Conservation (phyloP, 73 alveolate species). For the Tetrahymena thermophila region DNA sequence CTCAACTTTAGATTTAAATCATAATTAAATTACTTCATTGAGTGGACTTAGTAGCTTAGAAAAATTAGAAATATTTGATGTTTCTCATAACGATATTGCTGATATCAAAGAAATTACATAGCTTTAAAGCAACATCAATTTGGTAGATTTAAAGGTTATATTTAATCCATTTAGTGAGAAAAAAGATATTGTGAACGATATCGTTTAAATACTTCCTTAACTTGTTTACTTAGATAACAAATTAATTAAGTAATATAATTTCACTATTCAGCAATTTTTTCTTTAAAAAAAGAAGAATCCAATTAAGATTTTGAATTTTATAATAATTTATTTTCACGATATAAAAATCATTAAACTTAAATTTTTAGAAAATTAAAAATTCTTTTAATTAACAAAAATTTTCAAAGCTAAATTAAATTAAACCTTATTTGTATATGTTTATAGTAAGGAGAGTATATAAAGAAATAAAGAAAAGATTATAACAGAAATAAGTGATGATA, state of each 20-base stretch:
- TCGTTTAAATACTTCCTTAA: conserved; percentile 31
- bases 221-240: neutral
- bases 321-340: too few relatives aligned
- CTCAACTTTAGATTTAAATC: conserved; percentile 72
- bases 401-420: too few relatives aligned
- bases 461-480: neutral
- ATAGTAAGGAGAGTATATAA: neutral
- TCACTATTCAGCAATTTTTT: neutral
- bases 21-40: conserved; percentile 77
- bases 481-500: conserved; percentile 2
- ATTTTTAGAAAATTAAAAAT: too few relatives aligned
- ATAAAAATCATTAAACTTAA: too few relatives aligned
- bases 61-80: conserved; percentile 67
- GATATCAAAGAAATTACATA: conserved; percentile 56
- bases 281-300: too few relatives aligned
- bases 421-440: neutral
- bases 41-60: conserved; percentile 70
- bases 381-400: too few relatives aligned
- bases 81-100: conserved; percentile 82
- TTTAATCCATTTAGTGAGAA: conserved; percentile 70
- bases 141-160: conserved; percentile 44
- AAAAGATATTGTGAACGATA: conserved; percentile 35
- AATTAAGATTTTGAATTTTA: too few relatives aligned
- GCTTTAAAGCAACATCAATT: neutral
- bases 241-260: neutral